Evolutionary conservation across 2,329 filamentous ascomycete genomes (phyloP).

Genomic region (Fusarium compactum): DNA sequence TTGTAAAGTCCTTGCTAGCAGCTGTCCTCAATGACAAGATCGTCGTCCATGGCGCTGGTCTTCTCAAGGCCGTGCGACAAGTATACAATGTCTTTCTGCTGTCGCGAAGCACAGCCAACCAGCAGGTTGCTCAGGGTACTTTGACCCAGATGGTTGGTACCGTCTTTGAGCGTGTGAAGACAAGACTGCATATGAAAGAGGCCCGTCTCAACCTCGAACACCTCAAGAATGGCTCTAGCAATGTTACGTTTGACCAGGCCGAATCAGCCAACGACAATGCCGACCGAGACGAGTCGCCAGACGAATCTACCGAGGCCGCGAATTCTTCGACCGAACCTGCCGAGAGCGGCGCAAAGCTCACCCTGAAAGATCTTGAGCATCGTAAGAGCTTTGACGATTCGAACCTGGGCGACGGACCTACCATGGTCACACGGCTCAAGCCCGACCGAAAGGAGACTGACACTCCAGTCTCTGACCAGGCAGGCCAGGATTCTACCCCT

Average conservation of each 20-base stretch:
- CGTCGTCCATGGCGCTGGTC: slow-evolving; percentile 94
- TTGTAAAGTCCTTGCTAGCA: slow-evolving; percentile 94
- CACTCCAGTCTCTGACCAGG: slow-evolving; percentile 65
- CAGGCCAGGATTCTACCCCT: slow-evolving; percentile 64
- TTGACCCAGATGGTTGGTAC: slow-evolving; percentile 99
- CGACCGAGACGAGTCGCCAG: slow-evolving; percentile 52
- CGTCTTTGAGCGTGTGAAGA: slow-evolving; percentile 94
- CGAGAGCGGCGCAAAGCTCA: slow-evolving; percentile 67
- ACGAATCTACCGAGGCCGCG: slow-evolving; percentile 46
- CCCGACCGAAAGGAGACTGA: slow-evolving; percentile 57
- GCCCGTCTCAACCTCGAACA: slow-evolving; percentile 71
- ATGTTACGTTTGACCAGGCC: slow-evolving; percentile 63
- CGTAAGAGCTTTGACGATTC: slow-evolving; percentile 78
- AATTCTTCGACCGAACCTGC: slow-evolving; percentile 44
- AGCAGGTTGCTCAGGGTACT: slow-evolving; percentile 96
- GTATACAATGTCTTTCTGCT: slow-evolving; percentile 99
- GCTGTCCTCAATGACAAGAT: slow-evolving; percentile 99
- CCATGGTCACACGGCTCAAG: slow-evolving; percentile 74
- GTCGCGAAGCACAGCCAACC: slow-evolving; percentile 92
- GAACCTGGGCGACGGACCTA: slow-evolving; percentile 73
- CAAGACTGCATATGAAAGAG: slow-evolving; percentile 87
- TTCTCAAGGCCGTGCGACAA: slow-evolving; percentile 95
- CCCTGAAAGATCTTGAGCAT: slow-evolving; percentile 74
- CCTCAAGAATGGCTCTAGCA: slow-evolving; percentile 65
- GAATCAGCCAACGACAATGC: slow-evolving; percentile 55